Evolutionary conservation across 108 stramenopile genomes (phyloP).

Genomic region (Parmales sp.): DNA sequence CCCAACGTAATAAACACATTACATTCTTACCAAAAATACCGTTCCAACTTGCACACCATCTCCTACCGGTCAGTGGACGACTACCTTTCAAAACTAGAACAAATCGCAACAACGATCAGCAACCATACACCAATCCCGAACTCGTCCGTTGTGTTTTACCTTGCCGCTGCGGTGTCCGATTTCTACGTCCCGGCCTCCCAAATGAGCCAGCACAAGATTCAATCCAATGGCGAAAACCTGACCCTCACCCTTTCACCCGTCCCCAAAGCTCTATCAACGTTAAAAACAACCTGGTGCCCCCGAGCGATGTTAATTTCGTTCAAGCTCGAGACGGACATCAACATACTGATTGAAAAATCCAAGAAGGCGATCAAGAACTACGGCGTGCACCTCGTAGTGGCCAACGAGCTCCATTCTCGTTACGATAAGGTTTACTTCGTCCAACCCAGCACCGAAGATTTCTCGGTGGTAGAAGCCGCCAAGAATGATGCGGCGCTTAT

Average conservation of each 20-base stretch:
- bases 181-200: constrained; percentile 79
- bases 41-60: constrained; percentile 12
- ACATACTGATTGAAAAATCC: constrained; percentile 74
- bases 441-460: no score
- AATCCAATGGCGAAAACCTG: constrained; percentile 44
- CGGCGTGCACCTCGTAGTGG: constrained; percentile 88
- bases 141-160: constrained; percentile 45
- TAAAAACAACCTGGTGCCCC: constrained; percentile 75
- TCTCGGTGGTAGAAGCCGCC: no score
- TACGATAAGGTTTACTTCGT: constrained; percentile 75
- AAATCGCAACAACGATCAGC: constrained; percentile 30
- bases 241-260: constrained; percentile 63
- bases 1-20: background rate
- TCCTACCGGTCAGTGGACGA: constrained; percentile 73
- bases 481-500: no score
- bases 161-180: constrained; percentile 92
- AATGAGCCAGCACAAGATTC: constrained; percentile 85
- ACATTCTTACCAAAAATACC: background rate
- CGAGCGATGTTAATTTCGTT: constrained; percentile 86
- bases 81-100: constrained; percentile 61
- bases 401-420: constrained; percentile 77
- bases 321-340: constrained; percentile 92
- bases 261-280: constrained; percentile 75
- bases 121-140: constrained; percentile 28
- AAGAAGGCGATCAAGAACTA: constrained; percentile 69